Conservation (phyloP, 140 eudicot species). For the Oenanthe javanica region DNA sequence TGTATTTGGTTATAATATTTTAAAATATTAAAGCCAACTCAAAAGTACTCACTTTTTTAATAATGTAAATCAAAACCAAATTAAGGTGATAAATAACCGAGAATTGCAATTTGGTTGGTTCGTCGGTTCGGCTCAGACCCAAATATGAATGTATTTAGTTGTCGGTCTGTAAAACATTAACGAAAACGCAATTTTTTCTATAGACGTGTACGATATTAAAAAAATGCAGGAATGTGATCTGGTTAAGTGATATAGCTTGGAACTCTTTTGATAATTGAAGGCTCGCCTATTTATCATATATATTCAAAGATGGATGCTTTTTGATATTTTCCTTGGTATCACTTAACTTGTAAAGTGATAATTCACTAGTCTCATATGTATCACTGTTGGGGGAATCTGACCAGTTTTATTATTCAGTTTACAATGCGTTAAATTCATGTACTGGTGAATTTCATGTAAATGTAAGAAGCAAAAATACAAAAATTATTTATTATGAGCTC, state of each 20-base stretch:
- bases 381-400: neutral
- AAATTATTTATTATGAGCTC: slow-evolving; percentile 7
- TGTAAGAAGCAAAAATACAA: neutral
- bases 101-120: no score
- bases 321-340: neutral
- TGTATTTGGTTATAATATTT: no score
- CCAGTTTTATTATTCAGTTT: neutral
- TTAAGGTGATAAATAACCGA: no score
- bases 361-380: neutral
- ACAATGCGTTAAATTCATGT: neutral
- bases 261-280: neutral
- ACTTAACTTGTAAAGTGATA: neutral
- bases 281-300: neutral
- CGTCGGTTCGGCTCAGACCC: no score
- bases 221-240: neutral
- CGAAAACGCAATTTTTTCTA: no score
- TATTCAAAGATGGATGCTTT: no score
- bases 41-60: no score
- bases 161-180: no score
- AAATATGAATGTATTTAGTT: no score
- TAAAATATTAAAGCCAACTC: no score
- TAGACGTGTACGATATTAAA: neutral
- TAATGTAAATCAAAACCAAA: no score
- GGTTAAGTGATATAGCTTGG: neutral
- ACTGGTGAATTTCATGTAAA: neutral